Evolutionary conservation across 75 land plant species (phyloP).

Genomic region (Sequoia sempervirens): DNA sequence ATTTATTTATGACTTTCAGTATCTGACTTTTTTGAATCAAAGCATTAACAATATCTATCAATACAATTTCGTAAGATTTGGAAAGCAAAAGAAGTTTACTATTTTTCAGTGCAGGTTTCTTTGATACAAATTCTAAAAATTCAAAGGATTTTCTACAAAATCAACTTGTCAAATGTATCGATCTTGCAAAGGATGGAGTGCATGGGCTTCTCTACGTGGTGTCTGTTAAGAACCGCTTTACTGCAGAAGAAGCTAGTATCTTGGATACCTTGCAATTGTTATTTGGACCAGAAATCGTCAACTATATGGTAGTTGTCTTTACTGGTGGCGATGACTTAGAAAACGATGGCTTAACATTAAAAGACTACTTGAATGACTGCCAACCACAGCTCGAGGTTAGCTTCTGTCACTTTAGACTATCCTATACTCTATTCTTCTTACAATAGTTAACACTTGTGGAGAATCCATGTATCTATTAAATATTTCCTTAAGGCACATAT

Average conservation of each 20-base stretch:
- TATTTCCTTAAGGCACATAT: no score
- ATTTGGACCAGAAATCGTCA: conserved; percentile 51
- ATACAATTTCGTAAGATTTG: not conserved
- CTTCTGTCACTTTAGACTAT: not conserved
- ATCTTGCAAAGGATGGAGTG: conserved; percentile 65
- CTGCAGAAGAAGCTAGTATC: conserved; percentile 58
- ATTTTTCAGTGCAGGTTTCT: conserved; percentile 39
- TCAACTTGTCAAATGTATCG: conserved; percentile 62
- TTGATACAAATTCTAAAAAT: conserved; percentile 30
- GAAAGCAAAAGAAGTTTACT: not conserved
- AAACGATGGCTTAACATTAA: conserved; percentile 45
- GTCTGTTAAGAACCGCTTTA: conserved; percentile 53
- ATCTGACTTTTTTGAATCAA: not conserved
- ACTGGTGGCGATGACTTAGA: conserved; percentile 82
- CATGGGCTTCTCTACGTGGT: conserved; percentile 66
- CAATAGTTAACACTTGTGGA: not conserved
- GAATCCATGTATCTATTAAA: no score
- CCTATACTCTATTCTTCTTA: not conserved
- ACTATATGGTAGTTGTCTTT: conserved; percentile 79
- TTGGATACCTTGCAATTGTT: conserved; percentile 42
- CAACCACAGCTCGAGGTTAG: conserved; percentile 49
- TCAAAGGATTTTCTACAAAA: conserved; percentile 33
- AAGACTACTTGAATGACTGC: conserved; percentile 42
- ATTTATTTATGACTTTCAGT: not conserved
- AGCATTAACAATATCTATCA: not conserved